Percentiles rank a stretch among this genome's conserved stretches.
Evolutionary conservation across 768 basidiomycete genomes (phyloP).

Genomic region (Gelatoporia subvermispora): DNA sequence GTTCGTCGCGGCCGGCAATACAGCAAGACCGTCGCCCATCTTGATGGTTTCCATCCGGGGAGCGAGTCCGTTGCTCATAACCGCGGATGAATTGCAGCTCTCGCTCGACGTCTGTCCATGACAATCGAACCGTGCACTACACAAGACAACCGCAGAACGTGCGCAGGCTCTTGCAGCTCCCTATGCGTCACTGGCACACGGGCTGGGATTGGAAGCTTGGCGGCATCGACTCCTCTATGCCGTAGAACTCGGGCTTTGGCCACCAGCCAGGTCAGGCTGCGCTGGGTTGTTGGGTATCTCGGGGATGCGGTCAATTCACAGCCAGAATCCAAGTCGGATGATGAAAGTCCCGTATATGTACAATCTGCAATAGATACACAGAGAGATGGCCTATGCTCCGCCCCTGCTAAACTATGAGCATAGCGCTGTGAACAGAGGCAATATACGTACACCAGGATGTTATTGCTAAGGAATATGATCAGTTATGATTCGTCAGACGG

Average conservation of each 20-base stretch:
- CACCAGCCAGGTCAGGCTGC: no score
- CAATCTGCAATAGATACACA: slow-evolving; percentile 2
- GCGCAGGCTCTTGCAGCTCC: no score
- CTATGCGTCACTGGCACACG: no score
- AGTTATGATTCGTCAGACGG: not conserved
- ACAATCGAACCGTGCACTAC: not conserved
- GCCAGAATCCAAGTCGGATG: slow-evolving; percentile 4
- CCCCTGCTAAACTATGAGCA: slow-evolving; percentile 46
- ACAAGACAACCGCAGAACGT: no score
- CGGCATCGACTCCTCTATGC: no score
- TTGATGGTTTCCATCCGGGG: not conserved
- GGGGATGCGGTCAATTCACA: not conserved
- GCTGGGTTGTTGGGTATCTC: no score
- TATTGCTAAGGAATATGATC: slow-evolving; percentile 58
- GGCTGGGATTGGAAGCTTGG: not conserved
- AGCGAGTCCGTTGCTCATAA: not conserved
- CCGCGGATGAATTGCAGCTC: not conserved
- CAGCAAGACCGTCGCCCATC: no score
- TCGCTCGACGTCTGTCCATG: not conserved
- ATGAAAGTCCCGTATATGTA: slow-evolving; percentile 12
- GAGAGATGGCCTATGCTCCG: slow-evolving; percentile 50
- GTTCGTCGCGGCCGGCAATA: no score
- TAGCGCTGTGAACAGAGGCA: not conserved
- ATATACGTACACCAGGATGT: slow-evolving; percentile 88
- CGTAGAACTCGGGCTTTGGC: no score